Base-by-base conservation (phyloP, 257 asterid genomes). In the Ilex asprella region DNA sequence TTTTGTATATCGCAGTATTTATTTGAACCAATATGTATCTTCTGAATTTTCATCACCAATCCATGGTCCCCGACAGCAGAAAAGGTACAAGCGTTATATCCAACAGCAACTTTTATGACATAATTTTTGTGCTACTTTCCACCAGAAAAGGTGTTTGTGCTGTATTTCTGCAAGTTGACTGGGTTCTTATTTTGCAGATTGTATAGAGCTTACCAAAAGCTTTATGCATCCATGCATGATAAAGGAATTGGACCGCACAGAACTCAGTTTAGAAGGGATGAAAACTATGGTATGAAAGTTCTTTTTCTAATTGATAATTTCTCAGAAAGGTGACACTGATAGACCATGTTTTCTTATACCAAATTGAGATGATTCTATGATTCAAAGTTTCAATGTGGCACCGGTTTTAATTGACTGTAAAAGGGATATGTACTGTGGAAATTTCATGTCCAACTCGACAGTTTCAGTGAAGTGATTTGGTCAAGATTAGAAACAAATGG, bases 191-290 rank as follows among this genome's bases (percentile, higher is more conserved):
- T 63, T 73, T 70, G 66, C 82, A 93, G 99, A 72, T 77, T 93
- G 61, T 84, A 79, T 63, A 81, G 96, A 75, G 96, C 94, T 46
- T 93, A 89, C 80, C 96, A 84, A 70, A 81, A 73, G 76, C 79
- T 93, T 47, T 89, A 85, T 64, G 75, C 69, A 35, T 86, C 97
- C 71, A 93, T 89, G 99, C 99, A 89, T 67, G 87, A 84, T 58
- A 84, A 84, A 70, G 90, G 73, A 70, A 68, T 66, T 43, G 96
- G 97, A 70, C 95, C 95, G 56, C 95, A 93, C 78, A 93, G 81
- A 79, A 89, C 99, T 68, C 97, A 87, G 79, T 93, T 89, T 65
- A 84, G 96, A 79, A 85, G 97, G 81, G 96, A 93, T 69, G 94
- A 85, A 71, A 81, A 82, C 78, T 87, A 87, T 70, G 99, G 99